Base-by-base conservation (phyloP, 176 grass and related monocot genomes). In the Eragrostis nindensis region DNA sequence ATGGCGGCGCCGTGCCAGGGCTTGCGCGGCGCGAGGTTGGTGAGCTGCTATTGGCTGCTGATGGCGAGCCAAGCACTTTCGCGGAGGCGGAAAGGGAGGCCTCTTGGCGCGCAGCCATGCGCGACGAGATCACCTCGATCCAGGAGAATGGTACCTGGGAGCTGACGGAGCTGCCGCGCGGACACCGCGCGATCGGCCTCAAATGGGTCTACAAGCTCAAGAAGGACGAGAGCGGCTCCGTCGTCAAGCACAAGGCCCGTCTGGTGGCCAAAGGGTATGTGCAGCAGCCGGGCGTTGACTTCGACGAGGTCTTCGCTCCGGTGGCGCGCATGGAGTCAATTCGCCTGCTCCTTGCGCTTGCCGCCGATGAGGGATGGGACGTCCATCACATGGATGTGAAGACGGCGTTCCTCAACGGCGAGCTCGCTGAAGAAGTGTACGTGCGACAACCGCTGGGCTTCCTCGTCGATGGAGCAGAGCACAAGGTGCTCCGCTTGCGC, bases 381-480 rank as follows among this genome's bases (percentile, higher is more conserved):
- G 22, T 60, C 17, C 56, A 60, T 13, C 56, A 60, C 24, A 60
- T 60, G 56, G 56, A 60, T 3, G 56, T 27, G 10, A 60, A 60
- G 24, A 26, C 10, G 0, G 10, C 56, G 0, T 26, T 26, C 0
- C 56, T 60, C 56, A 60, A 60, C 9, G 56, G 56, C 10, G 56
- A 60, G n/a, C 56, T 60, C 10, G 22, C 1, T 3, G 56, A 60
- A 22, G 56, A 60, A 2, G 56, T 60, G 2, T 27, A 27, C 9
- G 24, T 60, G 10, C 3, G 0, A 3, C 24, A 27, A 3, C 56
- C 56, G 1, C 10, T 8, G 0, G 56, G 56, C 0, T 60, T 60
- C 9, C 0, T 60, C 0, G 10, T 60, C 6, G 0, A 8, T 1
- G 56, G 56, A 1, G 1, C 11, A 0, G 11, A 60, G 11, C 56